Conservation (phyloP, 345 rosid species). For the Linum lewisii region DNA sequence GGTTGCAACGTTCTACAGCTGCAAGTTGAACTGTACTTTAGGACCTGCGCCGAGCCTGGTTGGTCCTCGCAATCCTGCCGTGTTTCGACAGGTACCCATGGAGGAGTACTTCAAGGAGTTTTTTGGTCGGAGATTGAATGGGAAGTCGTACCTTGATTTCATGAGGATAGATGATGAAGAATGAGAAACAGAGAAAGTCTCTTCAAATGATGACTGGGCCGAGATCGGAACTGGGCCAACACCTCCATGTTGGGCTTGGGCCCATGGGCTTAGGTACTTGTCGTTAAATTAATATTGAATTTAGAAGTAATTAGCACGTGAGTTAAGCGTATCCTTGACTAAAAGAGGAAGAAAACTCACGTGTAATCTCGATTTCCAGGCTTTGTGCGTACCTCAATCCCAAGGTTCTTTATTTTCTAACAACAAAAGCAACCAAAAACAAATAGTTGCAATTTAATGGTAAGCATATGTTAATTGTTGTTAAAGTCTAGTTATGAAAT, state of each 20-base stretch:
- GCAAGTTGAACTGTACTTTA: slow-evolving; percentile 10
- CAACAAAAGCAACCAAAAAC: neutral
- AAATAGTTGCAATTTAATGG: neutral
- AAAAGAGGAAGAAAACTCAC: neutral
- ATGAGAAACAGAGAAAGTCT: neutral
- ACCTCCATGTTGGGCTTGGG: too few species aligned
- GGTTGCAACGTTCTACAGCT: slow-evolving; percentile 18
- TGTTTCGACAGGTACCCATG: slow-evolving; percentile 8
- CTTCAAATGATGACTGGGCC: too few species aligned
- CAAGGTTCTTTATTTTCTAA: too few species aligned
- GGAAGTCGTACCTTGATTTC: slow-evolving; percentile 22
- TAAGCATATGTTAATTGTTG: neutral
- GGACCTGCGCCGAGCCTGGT: slow-evolving; percentile 22
- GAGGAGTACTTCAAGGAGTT: slow-evolving; percentile 25
- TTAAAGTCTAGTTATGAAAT: too few species aligned
- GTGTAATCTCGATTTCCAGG: slow-evolving; percentile 4
- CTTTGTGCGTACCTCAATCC: too few species aligned
- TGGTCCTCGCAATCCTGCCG: slow-evolving; percentile 10
- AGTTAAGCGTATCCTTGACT: too few species aligned
- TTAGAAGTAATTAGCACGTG: neutral
- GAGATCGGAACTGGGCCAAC: too few species aligned
- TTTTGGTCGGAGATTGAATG: slow-evolving; percentile 18
- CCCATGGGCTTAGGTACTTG: too few species aligned
- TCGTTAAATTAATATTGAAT: too few species aligned
- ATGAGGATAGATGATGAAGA: slow-evolving; percentile 9